Evolutionary conservation across 768 basidiomycete genomes (phyloP).

Genomic region (Rhodotorula diobovata): DNA sequence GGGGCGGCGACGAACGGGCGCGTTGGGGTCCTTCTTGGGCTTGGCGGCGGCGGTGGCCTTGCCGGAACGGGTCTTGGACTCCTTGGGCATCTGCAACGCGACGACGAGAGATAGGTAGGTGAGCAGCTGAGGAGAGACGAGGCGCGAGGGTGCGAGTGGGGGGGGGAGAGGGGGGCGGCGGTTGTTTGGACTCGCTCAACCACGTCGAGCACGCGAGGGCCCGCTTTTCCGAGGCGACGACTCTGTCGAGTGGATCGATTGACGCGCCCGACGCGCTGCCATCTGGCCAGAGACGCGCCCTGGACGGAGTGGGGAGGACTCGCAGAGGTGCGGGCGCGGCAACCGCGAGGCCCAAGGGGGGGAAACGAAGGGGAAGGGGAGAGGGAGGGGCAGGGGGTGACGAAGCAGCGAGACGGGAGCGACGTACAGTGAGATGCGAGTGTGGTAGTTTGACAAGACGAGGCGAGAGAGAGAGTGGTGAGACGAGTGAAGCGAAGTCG

Average conservation of each 20-base stretch:
- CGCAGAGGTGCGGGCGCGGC: not conserved
- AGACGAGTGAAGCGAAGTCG: not conserved
- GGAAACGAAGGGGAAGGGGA: not conserved
- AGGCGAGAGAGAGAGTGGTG: not conserved
- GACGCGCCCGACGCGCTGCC: not conserved
- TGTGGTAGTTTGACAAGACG: no score
- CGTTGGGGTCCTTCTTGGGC: constrained; percentile 35
- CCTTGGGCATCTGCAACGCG: constrained; percentile 36
- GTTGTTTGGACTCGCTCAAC: no score
- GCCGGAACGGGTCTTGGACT: constrained; percentile 30
- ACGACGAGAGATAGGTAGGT: not conserved
- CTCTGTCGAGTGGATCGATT: no score
- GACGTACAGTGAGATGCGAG: not conserved
- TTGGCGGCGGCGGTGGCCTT: constrained; percentile 17
- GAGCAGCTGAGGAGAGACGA: not conserved
- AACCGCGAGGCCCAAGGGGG: not conserved
- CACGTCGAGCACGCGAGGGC: no score
- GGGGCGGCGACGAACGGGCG: constrained; percentile 15
- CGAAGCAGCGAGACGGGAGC: not conserved
- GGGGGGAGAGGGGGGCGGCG: no score
- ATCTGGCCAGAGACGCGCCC: not conserved
- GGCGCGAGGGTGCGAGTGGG: not conserved
- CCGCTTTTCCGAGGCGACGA: no score
- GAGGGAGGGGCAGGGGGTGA: not conserved
- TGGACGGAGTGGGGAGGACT: not conserved